phyloP scores from a whole-genome alignment of 371 early-diverging fungal genomes.

The Scutellospora calospora region DNA sequence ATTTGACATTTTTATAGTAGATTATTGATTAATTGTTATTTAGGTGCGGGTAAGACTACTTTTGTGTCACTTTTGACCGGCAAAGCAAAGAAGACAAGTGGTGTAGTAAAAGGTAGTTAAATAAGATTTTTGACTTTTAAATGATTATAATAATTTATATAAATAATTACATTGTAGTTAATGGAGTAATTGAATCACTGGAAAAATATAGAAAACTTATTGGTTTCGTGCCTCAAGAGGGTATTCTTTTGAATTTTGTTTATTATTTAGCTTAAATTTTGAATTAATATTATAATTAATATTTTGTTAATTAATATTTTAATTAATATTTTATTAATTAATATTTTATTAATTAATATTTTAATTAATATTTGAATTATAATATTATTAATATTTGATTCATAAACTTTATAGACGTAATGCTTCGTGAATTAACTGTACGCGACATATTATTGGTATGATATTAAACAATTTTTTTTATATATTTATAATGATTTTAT shows the following conservation, averaged over 20 bases:
- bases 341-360: not conserved
- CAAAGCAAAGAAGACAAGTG: conserved; percentile 66
- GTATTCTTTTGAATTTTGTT: not conserved
- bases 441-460: conserved; percentile 56
- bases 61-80: conserved; percentile 66
- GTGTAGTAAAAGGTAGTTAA: conserved; percentile 55
- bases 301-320: not conserved
- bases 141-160: not conserved
- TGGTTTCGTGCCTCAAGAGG: conserved; percentile 72
- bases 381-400: not conserved
- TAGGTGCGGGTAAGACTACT: conserved; percentile 77
- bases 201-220: conserved; percentile 71
- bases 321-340: not conserved
- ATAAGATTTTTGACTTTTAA: not conserved
- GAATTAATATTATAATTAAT: not conserved
- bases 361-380: not conserved
- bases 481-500: too few species aligned
- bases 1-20: not conserved
- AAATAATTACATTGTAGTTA: conserved; percentile 50
- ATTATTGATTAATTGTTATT: not conserved
- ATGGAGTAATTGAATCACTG: conserved; percentile 66
- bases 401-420: conserved; percentile 56
- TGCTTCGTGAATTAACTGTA: conserved; percentile 71
- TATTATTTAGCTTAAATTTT: not conserved
- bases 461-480: not conserved